These are phyloP conservation scores for Zygoascus flipseniorum DNA, from an alignment of 805 yeast genomes.

Conservation along the genomic window DNA sequence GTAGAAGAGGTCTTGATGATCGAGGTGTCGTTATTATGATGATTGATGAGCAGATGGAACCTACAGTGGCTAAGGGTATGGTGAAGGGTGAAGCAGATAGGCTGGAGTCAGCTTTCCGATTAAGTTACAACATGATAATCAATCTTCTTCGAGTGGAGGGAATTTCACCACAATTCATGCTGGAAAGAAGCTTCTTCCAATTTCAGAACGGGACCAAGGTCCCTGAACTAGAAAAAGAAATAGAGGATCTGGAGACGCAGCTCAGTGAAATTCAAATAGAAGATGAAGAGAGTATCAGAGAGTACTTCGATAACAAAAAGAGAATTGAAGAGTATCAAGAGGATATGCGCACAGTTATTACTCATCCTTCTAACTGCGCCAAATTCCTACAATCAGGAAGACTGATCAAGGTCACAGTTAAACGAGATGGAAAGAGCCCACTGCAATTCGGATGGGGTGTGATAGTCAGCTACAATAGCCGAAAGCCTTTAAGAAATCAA, in stretches of 20 bases:
- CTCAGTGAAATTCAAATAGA: slow-evolving; percentile 49
- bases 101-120: slow-evolving; percentile 92
- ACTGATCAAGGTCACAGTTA: slow-evolving; percentile 56
- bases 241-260: slow-evolving; percentile 34
- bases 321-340: slow-evolving; percentile 63
- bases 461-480: slow-evolving; percentile 66
- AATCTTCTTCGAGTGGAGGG: slow-evolving; percentile 97
- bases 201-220: slow-evolving; percentile 90
- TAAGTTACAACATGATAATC: slow-evolving; percentile 92
- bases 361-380: slow-evolving; percentile 83
- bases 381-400: slow-evolving; percentile 88
- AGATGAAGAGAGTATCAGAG: slow-evolving; percentile 66
- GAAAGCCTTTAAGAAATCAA: slow-evolving; percentile 32
- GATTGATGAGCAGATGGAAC: slow-evolving; percentile 99
- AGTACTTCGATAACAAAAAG: slow-evolving; percentile 71
- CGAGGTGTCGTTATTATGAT: slow-evolving; percentile 98
- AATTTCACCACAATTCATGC: slow-evolving; percentile 94
- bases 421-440: slow-evolving; percentile 14
- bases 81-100: slow-evolving; percentile 98
- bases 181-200: slow-evolving; percentile 88
- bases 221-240: slow-evolving; percentile 67
- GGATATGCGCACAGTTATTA: slow-evolving; percentile 71
- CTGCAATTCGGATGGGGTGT: slow-evolving; percentile 95
- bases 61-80: slow-evolving; percentile 98
- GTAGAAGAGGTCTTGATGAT: slow-evolving; percentile 98